phyloP scores from a whole-genome alignment of 331 rosid genomes.

The Saraca asoca region DNA sequence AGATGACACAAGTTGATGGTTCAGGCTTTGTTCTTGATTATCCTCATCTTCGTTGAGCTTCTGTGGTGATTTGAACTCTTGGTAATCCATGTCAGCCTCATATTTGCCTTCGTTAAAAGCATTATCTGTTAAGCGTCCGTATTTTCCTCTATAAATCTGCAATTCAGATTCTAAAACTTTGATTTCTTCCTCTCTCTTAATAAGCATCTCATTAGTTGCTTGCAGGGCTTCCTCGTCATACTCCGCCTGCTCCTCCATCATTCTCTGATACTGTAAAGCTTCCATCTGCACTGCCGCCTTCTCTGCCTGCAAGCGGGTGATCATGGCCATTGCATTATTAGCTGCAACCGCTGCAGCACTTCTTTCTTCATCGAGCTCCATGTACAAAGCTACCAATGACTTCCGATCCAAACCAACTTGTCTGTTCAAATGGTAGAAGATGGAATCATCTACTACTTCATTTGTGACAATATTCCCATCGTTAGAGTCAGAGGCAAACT shows the following conservation, averaged over 20 bases:
- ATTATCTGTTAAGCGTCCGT: constrained; percentile 50
- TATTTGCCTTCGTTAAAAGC: constrained; percentile 25
- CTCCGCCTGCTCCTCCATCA: constrained; percentile 97
- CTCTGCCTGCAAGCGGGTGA: constrained; percentile 77
- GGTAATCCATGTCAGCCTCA: constrained; percentile 33
- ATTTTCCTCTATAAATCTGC: constrained; percentile 55
- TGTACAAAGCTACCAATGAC: constrained; percentile 77
- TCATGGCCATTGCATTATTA: constrained; percentile 95
- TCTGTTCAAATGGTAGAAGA: constrained; percentile 50
- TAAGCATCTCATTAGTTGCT: constrained; percentile 60
- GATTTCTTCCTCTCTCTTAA: constrained; percentile 66
- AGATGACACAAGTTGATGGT: no score
- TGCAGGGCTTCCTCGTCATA: constrained; percentile 83
- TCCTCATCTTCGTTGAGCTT: constrained; percentile 29
- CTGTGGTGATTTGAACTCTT: constrained; percentile 25
- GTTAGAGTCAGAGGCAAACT: constrained; percentile 43
- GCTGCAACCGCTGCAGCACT: constrained; percentile 92
- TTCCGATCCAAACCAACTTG: constrained; percentile 80
- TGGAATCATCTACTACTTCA: constrained; percentile 51
- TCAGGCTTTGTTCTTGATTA: constrained; percentile 37
- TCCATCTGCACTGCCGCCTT: constrained; percentile 94
- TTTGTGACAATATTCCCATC: constrained; percentile 32
- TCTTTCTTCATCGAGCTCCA: constrained; percentile 94
- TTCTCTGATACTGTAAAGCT: constrained; percentile 90
- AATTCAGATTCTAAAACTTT: constrained; percentile 58